Evolutionary conservation across 1,284 basidiomycete species (phyloP), one percentile per base, ranked within the genome.

Genomic region (Mixia osmundae): DNA sequence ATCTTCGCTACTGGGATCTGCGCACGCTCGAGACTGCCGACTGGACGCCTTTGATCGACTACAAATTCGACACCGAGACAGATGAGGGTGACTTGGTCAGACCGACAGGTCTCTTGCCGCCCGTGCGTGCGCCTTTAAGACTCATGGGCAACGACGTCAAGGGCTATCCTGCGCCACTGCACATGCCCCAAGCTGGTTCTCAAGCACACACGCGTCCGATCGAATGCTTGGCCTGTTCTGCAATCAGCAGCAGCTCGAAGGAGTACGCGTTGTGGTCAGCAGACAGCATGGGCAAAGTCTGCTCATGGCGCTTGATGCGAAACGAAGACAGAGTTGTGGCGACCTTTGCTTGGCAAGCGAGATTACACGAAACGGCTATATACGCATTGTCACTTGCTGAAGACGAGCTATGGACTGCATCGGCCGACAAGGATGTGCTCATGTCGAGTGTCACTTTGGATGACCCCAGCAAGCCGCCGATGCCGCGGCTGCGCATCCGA

Each of bases 361-460:
- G 41, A 41, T n/a, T n/a, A 1, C 60, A 61, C 36, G 55, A 80
- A 40, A 85, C 79, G 6, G 66, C 76, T 32, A 67, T 91, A 18
- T 79, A 75, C 42, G 71, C 75, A 40, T 60, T 89, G 38, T 40
- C 61, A 5, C 63, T 71, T 26, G 68, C 65, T 0, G 62, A 66
- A 9, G 73, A 66, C 0, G 66, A 76, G 22, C 57, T 87, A 16
- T 89, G 80, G 82, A 80, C 75, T 83, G 85, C 73, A 2, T 91
- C 85, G 4, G 65, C 75, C 15, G 85, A 94, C 53, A 76, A 82
- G 35, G 76, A 75, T 0, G 71, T 75, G 0, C 71, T 73, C 37
- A 58, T 79, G 8, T 52, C 47, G 3, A 35, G 38, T 2, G 45
- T 52, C 31, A 40, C 45, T 25, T 24, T 56, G 66, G 12, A 49